phyloP scores from a whole-genome alignment of 371 early-diverging fungal genomes.

The Mortierella sp. region DNA sequence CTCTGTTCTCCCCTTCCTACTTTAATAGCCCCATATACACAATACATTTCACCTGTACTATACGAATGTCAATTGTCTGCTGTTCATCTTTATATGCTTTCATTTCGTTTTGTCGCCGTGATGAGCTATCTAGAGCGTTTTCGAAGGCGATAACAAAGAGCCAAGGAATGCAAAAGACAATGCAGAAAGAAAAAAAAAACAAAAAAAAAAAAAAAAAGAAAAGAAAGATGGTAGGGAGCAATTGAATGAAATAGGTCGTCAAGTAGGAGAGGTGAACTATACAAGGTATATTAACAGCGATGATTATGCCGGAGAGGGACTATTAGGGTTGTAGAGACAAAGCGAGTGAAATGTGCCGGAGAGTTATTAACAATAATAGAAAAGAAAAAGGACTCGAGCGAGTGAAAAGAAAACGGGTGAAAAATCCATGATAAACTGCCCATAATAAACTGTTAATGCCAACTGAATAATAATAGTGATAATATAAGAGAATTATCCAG shows the following conservation, averaged over 20 bases:
- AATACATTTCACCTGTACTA: too few relatives aligned
- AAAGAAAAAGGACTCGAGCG: background rate
- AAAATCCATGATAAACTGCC: too few relatives aligned
- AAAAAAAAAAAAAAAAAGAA: slow-evolving; percentile 2
- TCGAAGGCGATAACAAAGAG: too few relatives aligned
- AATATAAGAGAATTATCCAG: slow-evolving; percentile 16
- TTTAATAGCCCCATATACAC: too few relatives aligned
- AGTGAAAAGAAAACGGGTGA: slow-evolving; percentile 2
- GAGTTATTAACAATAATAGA: too few relatives aligned
- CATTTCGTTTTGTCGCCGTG: too few relatives aligned
- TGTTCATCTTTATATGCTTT: too few relatives aligned
- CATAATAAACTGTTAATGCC: too few relatives aligned
- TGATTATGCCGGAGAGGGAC: background rate
- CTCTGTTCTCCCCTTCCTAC: too few relatives aligned
- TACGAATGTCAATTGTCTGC: too few relatives aligned
- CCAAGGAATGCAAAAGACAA: background rate
- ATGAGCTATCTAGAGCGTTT: too few relatives aligned
- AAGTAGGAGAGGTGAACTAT: background rate
- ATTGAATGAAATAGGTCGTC: background rate
- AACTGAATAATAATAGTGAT: background rate
- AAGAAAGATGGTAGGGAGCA: background rate
- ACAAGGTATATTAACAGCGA: slow-evolving; percentile 17
- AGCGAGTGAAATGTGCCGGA: background rate
- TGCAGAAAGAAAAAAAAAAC: slow-evolving; percentile 1
- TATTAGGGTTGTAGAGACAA: background rate